phyloP scores from a whole-genome alignment of 345 rosid species.

The Boechera retrofracta region DNA sequence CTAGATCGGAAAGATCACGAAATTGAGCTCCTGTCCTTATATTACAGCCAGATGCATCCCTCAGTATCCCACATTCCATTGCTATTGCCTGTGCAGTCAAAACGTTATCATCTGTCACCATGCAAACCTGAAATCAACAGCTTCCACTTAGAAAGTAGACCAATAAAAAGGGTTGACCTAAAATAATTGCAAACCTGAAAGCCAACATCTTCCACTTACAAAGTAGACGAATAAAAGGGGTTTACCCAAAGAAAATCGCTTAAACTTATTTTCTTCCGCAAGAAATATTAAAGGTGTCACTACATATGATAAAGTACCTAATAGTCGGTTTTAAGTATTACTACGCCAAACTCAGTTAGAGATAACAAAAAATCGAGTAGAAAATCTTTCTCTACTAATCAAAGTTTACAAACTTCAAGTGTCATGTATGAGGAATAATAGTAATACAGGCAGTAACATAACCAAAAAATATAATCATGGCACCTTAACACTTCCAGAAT shows the following conservation, averaged over 20 bases:
- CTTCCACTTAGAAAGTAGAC: not conserved
- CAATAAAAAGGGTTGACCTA: not conserved
- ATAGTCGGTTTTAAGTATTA: not conserved
- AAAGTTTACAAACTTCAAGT: not conserved
- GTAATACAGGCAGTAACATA: not conserved
- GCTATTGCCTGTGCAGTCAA: conserved; percentile 91
- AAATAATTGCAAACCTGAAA: conserved; percentile 57
- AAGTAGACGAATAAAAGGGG: not conserved
- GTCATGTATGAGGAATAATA: conserved; percentile 17
- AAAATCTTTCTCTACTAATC: not conserved
- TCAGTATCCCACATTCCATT: conserved; percentile 81
- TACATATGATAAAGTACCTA: not conserved
- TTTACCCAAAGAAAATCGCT: not conserved
- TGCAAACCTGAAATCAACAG: conserved; percentile 63
- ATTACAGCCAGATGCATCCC: conserved; percentile 46
- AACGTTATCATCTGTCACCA: conserved; percentile 93
- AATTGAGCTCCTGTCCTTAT: conserved; percentile 71
- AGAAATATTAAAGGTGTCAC: conserved; percentile 1
- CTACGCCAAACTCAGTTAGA: conserved; percentile 10
- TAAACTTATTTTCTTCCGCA: not conserved
- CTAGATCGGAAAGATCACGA: conserved; percentile 61
- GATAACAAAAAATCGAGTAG: not conserved
- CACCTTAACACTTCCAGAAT: conserved; percentile 74
- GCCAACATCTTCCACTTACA: conserved; percentile 13
- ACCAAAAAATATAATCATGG: not conserved